Percentiles rank a stretch among this genome's conserved stretches.
These are phyloP conservation scores for Hemisphaericaspora subhashii DNA, from an alignment of 1,139 yeast genomes.

Conservation along the genomic window DNA sequence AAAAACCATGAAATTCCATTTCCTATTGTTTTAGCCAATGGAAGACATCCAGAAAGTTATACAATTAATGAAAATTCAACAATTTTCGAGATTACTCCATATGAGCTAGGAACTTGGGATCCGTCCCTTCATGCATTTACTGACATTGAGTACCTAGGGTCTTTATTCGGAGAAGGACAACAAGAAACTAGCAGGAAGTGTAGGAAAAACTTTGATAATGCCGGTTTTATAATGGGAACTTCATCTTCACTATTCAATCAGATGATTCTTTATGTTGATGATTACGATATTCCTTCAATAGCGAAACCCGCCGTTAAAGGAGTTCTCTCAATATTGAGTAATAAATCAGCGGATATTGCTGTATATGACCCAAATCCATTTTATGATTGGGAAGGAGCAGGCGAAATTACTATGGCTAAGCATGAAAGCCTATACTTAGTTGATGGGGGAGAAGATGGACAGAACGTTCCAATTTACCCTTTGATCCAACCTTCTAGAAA, in stretches of 20 bases:
- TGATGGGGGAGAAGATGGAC: conserved; percentile 37
- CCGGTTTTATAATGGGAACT: conserved; percentile 48
- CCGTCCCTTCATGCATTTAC: conserved; percentile 34
- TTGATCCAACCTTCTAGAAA: conserved; percentile 25
- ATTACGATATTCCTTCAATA: conserved; percentile 10
- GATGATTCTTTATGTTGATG: conserved; percentile 24
- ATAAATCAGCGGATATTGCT: conserved; percentile 32
- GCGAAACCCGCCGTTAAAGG: conserved; percentile 38
- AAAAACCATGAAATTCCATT: conserved; percentile 39
- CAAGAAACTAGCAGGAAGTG: conserved; percentile 25
- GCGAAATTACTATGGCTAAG: conserved; percentile 14
- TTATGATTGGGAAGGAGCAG: conserved; percentile 24
- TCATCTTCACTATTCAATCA: conserved; percentile 47
- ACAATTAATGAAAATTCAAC: conserved; percentile 41
- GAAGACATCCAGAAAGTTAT: conserved; percentile 36
- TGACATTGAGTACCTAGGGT: conserved; percentile 37
- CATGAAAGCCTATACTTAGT: conserved; percentile 24
- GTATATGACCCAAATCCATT: conserved; percentile 54
- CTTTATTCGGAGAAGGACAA: conserved; percentile 28
- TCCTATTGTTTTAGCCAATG: conserved; percentile 42
- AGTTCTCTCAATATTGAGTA: conserved; percentile 12
- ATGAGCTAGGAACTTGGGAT: conserved; percentile 49
- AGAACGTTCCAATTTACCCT: conserved; percentile 30
- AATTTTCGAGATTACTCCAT: conserved; percentile 42
- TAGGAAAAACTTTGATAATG: conserved; percentile 40